phyloP scores from a whole-genome alignment of 495 filamentous ascomycete species.

The Neurospora sp. region DNA sequence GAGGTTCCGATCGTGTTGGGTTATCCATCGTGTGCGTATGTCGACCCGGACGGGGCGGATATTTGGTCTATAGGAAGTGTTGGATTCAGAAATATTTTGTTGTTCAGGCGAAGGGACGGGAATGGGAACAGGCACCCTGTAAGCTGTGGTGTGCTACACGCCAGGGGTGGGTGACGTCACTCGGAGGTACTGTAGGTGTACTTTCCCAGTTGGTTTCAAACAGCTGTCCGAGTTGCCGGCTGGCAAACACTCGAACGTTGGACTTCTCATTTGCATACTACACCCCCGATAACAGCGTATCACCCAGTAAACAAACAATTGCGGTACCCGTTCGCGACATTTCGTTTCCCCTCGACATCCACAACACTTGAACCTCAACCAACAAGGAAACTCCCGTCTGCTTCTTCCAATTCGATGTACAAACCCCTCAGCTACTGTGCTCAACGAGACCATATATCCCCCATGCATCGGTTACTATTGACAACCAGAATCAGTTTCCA shows the following conservation, averaged over 20 bases:
- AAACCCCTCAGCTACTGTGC: neutral
- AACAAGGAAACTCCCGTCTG: neutral
- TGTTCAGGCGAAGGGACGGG: neutral
- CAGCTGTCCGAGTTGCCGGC: neutral
- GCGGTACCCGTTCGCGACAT: neutral
- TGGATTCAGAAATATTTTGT: neutral
- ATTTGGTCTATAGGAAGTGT: neutral
- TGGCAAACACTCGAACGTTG: neutral
- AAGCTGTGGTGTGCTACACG: neutral
- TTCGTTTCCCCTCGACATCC: neutral
- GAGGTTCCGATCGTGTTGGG: neutral
- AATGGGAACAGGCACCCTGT: neutral
- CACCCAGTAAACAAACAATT: neutral
- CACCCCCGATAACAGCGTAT: neutral
- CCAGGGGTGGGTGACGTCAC: neutral
- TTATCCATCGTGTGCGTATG: neutral
- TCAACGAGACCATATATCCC: neutral
- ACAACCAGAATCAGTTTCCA: slow-evolving; percentile 17
- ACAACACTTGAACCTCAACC: neutral
- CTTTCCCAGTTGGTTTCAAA: neutral
- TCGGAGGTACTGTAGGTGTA: neutral
- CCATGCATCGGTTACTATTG: neutral
- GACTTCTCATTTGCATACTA: neutral
- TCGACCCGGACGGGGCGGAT: neutral
- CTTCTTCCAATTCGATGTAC: neutral